Evolutionary conservation across 345 rosid genomes (phyloP).

Genomic region (Brassica incana): DNA sequence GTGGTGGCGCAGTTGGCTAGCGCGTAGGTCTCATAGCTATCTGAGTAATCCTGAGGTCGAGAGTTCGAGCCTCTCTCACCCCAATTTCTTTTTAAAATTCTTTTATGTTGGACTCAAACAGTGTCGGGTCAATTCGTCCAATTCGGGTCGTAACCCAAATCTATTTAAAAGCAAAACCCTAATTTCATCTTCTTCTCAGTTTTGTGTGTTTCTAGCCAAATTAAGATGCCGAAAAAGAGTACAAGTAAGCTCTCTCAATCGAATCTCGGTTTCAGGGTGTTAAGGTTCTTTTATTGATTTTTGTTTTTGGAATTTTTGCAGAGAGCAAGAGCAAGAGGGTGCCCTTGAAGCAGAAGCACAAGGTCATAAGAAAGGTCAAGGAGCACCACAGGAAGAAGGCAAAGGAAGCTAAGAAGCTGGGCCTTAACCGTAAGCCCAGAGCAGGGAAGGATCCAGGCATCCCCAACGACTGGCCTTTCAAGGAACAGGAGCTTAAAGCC

Average conservation of each 20-base stretch:
- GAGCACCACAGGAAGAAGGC: slow-evolving; percentile 97
- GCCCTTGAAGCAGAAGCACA: slow-evolving; percentile 75
- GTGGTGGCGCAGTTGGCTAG: slow-evolving; percentile 99
- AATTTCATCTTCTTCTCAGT: slow-evolving; percentile 1
- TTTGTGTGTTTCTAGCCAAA: neutral
- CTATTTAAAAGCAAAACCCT: slow-evolving; percentile 34
- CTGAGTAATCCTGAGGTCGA: slow-evolving; percentile 91
- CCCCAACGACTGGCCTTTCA: slow-evolving; percentile 98
- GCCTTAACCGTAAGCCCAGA: slow-evolving; percentile 51
- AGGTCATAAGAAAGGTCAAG: slow-evolving; percentile 84
- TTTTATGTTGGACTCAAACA: neutral
- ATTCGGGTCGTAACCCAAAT: slow-evolving; percentile 20
- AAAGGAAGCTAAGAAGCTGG: slow-evolving; percentile 87
- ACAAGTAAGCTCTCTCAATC: slow-evolving; percentile 50
- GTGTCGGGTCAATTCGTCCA: neutral
- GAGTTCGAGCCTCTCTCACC: slow-evolving; percentile 96
- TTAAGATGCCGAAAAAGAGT: slow-evolving; percentile 75
- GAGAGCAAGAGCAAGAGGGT: slow-evolving; percentile 98
- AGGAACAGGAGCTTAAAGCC: slow-evolving; percentile 95
- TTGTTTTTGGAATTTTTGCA: slow-evolving; percentile 31
- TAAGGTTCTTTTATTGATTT: neutral
- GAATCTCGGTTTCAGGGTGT: neutral
- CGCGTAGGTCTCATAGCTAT: slow-evolving; percentile 94
- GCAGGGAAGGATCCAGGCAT: slow-evolving; percentile 96
- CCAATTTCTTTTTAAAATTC: slow-evolving; percentile 32